Base-by-base conservation (phyloP, 1,284 basidiomycete genomes). In the Cryptococcus amylolentus region DNA sequence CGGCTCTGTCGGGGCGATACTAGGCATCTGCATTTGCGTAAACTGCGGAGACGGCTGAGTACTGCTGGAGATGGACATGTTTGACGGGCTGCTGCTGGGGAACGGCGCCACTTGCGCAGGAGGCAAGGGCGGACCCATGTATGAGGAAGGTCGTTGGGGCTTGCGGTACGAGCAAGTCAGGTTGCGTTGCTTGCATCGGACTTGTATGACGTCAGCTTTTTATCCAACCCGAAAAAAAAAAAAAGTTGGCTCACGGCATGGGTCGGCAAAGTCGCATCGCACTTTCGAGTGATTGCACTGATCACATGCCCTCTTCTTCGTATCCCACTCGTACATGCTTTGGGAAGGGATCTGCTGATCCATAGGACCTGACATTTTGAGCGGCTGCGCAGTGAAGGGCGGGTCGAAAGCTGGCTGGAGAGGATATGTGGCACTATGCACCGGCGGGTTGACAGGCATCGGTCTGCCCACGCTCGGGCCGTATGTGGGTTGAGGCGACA, bases 91-190 rank as follows among this genome's bases (percentile, higher is more conserved):
- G 23, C 18, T 38, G 23, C 14, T 9, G n/a, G 13, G 23, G 41
- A 20, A 53, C 28, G 26, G 54, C 54, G 13, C 28, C 46, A 28
- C 52, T 46, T n/a, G 57, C 26, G 8, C 54, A 9, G 12, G 53
- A 23, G 43, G 39, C 27, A 23, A 46, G 18, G 44, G 51, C 44
- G 50, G 46, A 6, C 44, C 49, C 37, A 41, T 20, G 7, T 28
- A 42, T 26, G 47, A 51, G 23, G 28, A 39, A 3, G 54, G 52
- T 31, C 66, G 64, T 38, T 62, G 64, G 14, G 89, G 88, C 69
- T 91, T 91, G 77, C 88, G 84, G 71, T 87, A 92, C 0, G 88
- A 89, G 77, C 90, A 93, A 4, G 84, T 81, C 57, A 81, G 82
- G 69, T 88, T 88, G 48, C 87, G 84, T 62, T 86, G 82, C 1